These are phyloP conservation scores for Trypanosomatidae sp. DNA, from an alignment of 208 protist genomes.

Conservation along the genomic window DNA sequence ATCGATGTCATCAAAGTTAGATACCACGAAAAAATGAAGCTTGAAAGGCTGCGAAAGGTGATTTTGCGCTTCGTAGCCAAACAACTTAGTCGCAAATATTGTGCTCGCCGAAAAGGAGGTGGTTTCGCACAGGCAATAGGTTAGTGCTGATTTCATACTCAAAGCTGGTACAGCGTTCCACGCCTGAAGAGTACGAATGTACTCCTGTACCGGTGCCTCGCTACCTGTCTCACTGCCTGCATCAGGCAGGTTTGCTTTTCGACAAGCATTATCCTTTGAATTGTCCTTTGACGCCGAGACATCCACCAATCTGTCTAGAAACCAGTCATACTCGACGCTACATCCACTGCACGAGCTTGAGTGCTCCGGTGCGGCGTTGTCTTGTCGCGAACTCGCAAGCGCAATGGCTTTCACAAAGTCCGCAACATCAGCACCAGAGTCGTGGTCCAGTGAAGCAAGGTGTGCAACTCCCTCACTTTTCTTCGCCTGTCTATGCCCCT, in stretches of 20 bases:
- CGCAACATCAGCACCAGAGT: not conserved
- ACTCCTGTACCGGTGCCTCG: conserved; percentile 6
- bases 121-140: conserved; percentile 19
- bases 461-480: not conserved
- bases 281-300: not conserved
- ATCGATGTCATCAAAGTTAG: not conserved
- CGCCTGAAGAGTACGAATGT: conserved; percentile 18
- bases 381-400: not conserved
- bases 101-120: conserved; percentile 25
- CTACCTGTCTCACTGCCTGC: not conserved
- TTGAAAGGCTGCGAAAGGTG: conserved; percentile 22
- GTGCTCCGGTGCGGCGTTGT: not conserved
- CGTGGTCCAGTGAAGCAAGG: not conserved
- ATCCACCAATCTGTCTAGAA: conserved; percentile 6
- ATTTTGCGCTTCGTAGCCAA: not conserved
- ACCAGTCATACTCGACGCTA: conserved; percentile 6
- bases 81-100: conserved; percentile 3
- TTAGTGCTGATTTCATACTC: conserved; percentile 4
- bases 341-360: not conserved
- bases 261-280: too few relatives aligned
- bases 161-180: conserved; percentile 18
- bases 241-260: not conserved
- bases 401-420: conserved; percentile 1
- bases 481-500: not conserved
- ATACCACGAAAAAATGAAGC: conserved; percentile 14